Base-by-base conservation (phyloP, 495 filamentous ascomycete genomes). In the Rostrohypoxylon terebratum region DNA sequence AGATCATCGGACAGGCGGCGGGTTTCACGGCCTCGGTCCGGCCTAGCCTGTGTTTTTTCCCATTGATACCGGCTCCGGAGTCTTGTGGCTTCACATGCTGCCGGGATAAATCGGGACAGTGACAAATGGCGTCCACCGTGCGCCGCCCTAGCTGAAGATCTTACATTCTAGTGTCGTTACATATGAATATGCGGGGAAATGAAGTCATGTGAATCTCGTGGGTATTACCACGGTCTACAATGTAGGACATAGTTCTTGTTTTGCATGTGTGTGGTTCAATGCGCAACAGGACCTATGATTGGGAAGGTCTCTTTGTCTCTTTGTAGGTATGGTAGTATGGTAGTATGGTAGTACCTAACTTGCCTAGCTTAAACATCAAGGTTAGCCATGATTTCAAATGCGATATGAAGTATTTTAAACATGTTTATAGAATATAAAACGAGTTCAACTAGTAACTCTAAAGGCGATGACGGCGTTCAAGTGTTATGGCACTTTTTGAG, bases 81-180 rank as follows among this genome's bases (percentile, higher is more conserved):
- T 23, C 21, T 23, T 38, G 42, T 11, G 50, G 40, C 47, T 71
- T 71, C 69, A 71, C 69, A 66, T 71, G 69, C 42, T n/a, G 42
- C 33, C 69, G 69, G 69, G 13, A 66, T 58, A 66, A 66, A 59
- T 28, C 69, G 69, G 69, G 33, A 48, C 33, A 38, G 16, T 9
- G 11, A 55, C 1, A 18, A 4, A 14, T 28, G 25, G 36, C 11
- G 38, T 20, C 25, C 28, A 34, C 18, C 33, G 28, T 14, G n/a
- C 6, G 25, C 3, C 16, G 23, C 8, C 23, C 16, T 40, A 31
- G 21, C 8, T 10, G 34, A 40, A 64, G 23, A 36, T 38, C 55
- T 55, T 18, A 23, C 36, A 40, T 38, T 45, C 21, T 66, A 48
- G 57, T 31, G 47, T 61, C 36, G 40, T 31, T 33, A 25, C 10